Evolutionary conservation across 371 early-diverging fungal species (phyloP), one percentile per base, ranked within the genome.

Genomic region (Umbelopsis sp.): DNA sequence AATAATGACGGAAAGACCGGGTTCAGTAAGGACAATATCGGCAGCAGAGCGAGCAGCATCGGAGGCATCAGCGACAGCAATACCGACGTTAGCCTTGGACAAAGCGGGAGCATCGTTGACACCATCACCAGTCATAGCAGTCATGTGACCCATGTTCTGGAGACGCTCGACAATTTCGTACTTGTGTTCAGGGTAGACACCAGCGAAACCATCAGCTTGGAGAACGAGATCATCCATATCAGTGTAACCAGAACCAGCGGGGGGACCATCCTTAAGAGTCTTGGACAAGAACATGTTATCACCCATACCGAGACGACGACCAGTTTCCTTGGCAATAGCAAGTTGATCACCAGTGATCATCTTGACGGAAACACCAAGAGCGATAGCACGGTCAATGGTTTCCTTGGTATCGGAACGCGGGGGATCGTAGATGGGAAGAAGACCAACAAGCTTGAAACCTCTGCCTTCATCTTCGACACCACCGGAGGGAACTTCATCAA

Each of bases 21-120:
- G 87, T 65, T 85, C 88, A 50, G 86, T 82, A 70, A 91, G 83
- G 71, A 91, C 90, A 70, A 89, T 89, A 76, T 88, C 87, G 48
- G 88, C 86, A 68, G 89, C 89, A 69, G 86, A 84, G 72, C 88
- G 87, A 65, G 91, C 89, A 68, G 89, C 89, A 72, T 89, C 89
- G 53, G 87, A 82, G 66, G 86, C 87, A 71, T 86, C 89, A 69
- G 85, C 93, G 85, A 96, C 92, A 65, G 91, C 91, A 71, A 90
- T 85, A 79, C 91, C 91, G 68, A 89, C 88, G 78, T 90, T 87
- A 70, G 91, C 91, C 87, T 88, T 88, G 77, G 86, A 85, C 67
- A 97, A 89, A 53, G 97, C 96, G 7, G 94, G 95, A 22, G 95
- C 93, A 80, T 96, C 98, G 81, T 96, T 96, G 70, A 94, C 94